These are phyloP conservation scores for Meira nashicola DNA, from an alignment of 1,284 basidiomycete genomes.

Conservation along the genomic window DNA sequence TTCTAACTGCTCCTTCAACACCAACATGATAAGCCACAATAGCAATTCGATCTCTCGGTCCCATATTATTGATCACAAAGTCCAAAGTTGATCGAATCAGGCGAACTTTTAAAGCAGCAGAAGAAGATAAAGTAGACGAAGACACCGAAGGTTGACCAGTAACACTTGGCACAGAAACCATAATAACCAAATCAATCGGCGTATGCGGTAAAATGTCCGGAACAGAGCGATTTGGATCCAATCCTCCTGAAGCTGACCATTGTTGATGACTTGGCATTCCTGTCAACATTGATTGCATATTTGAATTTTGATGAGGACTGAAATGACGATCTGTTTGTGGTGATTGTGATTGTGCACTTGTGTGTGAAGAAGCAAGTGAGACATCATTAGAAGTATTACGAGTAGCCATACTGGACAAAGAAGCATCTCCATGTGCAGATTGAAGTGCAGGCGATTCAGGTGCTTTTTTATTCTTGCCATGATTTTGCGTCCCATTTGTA, in stretches of 20 bases:
- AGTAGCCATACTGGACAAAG: neutral
- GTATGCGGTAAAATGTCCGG: conserved; percentile 65
- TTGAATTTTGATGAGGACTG: neutral
- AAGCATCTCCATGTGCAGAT: neutral
- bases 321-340: neutral
- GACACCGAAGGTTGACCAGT: conserved; percentile 18
- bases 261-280: conserved; percentile 23
- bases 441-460: neutral
- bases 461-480: neutral
- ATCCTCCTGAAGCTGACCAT: conserved; percentile 42
- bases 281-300: neutral
- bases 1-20: conserved; percentile 34
- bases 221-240: conserved; percentile 37
- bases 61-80: conserved; percentile 40
- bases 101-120: conserved; percentile 59
- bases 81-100: conserved; percentile 44
- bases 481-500: neutral
- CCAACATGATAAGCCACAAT: conserved; percentile 40
- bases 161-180: conserved; percentile 70
- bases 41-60: conserved; percentile 39
- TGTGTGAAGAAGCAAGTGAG: neutral
- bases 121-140: conserved; percentile 62
- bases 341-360: neutral
- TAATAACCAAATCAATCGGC: conserved; percentile 82
- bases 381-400: neutral